These are phyloP conservation scores for Rhodotorula sphaerocarpa DNA, from an alignment of 768 basidiomycete genomes.

Conservation along the genomic window DNA sequence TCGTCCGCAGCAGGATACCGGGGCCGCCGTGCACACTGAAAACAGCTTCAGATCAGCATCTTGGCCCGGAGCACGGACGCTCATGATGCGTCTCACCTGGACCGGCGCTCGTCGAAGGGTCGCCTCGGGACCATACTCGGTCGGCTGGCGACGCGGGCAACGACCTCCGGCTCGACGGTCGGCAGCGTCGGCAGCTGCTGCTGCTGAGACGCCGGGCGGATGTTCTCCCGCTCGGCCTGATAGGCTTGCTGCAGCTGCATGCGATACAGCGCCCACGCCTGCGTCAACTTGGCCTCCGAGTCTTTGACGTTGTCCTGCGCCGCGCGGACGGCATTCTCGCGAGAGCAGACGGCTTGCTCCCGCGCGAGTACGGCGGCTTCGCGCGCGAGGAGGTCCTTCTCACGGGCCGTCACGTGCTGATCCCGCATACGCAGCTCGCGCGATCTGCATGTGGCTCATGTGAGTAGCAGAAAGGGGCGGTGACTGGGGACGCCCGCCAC, in stretches of 20 bases:
- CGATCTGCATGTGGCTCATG: neutral
- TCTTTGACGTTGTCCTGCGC: constrained; percentile 14
- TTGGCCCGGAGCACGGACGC: too few relatives aligned
- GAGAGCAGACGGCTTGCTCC: constrained; percentile 15
- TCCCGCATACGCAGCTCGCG: constrained; percentile 28
- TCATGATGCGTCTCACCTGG: too few relatives aligned
- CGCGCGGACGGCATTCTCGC: constrained; percentile 19
- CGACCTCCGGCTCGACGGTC: constrained; percentile 24
- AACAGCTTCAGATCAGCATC: too few relatives aligned
- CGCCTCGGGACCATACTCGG: constrained; percentile 39
- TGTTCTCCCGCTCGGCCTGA: constrained; percentile 15
- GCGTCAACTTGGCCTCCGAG: constrained; percentile 12
- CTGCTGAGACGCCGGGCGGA: neutral
- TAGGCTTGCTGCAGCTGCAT: constrained; percentile 6
- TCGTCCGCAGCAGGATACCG: constrained; percentile 21
- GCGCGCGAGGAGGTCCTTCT: constrained; percentile 33
- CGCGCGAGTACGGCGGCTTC: constrained; percentile 27
- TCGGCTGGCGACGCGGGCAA: constrained; percentile 36
- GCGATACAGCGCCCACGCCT: constrained; percentile 19
- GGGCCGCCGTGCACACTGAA: neutral
- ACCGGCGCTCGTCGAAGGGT: constrained; percentile 36
- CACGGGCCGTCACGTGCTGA: constrained; percentile 30
- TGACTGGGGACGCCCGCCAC: neutral
- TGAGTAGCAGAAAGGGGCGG: neutral
- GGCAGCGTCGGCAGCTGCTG: too few relatives aligned